Evolutionary conservation across 75 land plant genomes (phyloP), one percentile per base, ranked within the genome.

Genomic region (Isoetes taiwanensis): DNA sequence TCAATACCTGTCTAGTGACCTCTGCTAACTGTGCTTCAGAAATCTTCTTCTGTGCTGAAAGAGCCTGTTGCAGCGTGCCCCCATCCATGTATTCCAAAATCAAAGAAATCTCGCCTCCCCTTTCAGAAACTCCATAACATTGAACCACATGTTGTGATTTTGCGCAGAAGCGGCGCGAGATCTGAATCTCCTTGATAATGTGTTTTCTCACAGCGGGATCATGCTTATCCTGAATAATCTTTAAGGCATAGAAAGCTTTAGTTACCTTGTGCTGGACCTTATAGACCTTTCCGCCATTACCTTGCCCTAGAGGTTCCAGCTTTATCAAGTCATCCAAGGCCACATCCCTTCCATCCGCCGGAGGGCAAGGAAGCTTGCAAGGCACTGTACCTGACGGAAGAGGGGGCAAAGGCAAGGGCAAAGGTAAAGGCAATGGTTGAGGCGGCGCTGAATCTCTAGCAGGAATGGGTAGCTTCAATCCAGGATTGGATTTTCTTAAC

Each of bases 201-300:
- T 79, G 80, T 33, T 68, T 63, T 21, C 78, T 63, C 33, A 59
- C 57, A 6, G 56, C 38, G 38, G 27, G 43, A 46, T 73, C 74
- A 40, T 32, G 34, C 54, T 54, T 58, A 28, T 43, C 50, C 34
- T 58, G 74, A 43, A 74, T 54, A 23, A 74, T 30, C 58, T 80
- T 80, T 30, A 76, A 70, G 11, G 80, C 84, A 66, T 67, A 76
- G 30, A 63, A 14, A 0, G 61, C 12, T 34, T 30, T 10, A 19
- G 68, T 70, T 8, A 62, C 53, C 34, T 67, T 62, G 69, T 80
- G 77, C 25, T 52, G 66, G 26, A 73, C 84, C 52, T 76, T 67
- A 64, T 80, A 74, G 64, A 80, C 84, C 6, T 67, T 76, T 21
- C 80, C 84, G 19, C 84, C 77, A 60, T 65, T 74, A 28, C 84